Conservation (phyloP, 2,329 filamentous ascomycete genomes). For the Parascedosporium putredinis region DNA sequence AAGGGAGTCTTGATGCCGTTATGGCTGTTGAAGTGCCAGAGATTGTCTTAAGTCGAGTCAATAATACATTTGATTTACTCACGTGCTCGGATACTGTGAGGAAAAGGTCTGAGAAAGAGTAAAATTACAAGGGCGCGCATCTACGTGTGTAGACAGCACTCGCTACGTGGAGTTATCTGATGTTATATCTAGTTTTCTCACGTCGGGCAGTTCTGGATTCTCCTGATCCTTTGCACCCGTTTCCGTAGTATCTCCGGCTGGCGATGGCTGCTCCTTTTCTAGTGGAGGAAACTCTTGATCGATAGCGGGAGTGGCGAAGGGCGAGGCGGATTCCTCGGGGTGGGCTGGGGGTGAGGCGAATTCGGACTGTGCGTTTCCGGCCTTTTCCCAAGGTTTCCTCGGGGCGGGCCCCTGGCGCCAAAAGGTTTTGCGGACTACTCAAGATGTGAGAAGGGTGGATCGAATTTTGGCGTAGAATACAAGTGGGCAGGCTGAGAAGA, state of each 20-base stretch:
- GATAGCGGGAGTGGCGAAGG: constrained; percentile 24
- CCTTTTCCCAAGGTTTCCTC: constrained; percentile 70
- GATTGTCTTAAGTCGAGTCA: not conserved
- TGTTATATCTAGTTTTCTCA: not conserved
- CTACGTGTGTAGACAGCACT: not conserved
- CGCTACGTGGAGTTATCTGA: not conserved
- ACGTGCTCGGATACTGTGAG: not conserved
- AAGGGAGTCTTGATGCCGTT: not conserved
- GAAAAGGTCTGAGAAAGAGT: not conserved
- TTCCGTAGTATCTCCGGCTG: not conserved
- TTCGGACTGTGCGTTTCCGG: constrained; percentile 14
- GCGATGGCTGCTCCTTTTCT: constrained; percentile 13
- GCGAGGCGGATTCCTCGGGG: constrained; percentile 12
- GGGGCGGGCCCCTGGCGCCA: constrained; percentile 32
- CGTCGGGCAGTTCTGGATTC: not conserved
- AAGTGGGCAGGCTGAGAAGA: not conserved
- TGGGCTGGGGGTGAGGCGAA: constrained; percentile 5
- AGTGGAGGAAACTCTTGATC: constrained; percentile 25
- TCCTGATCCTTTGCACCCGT: not conserved
- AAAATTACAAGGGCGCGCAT: not conserved
- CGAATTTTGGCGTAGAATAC: too few species aligned
- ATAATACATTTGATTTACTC: not conserved
- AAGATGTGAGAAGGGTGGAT: not conserved
- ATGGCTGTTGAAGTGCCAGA: not conserved
- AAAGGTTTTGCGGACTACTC: constrained; percentile 35